phyloP scores from a whole-genome alignment of 306 rosid species.

The Cicer pinnatifidum region DNA sequence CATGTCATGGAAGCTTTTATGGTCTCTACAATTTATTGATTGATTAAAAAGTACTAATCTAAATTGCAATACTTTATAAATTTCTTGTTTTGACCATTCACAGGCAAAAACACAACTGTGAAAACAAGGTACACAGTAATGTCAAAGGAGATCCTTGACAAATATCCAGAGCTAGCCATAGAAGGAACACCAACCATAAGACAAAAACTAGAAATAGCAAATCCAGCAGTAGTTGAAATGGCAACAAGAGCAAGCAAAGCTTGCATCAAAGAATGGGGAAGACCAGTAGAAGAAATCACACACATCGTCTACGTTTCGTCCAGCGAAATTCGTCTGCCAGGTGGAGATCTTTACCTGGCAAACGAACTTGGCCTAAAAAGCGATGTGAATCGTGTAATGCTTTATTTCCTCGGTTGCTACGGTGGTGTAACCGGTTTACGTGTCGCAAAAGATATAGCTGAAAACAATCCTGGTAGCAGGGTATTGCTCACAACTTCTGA shows the following conservation, averaged over 20 bases:
- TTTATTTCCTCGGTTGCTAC: slow-evolving; percentile 88
- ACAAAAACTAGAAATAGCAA: slow-evolving; percentile 85
- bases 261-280: slow-evolving; percentile 92
- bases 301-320: slow-evolving; percentile 91
- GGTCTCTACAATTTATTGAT: neutral
- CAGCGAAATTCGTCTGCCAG: slow-evolving; percentile 84
- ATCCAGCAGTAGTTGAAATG: slow-evolving; percentile 91
- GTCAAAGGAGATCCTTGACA: slow-evolving; percentile 94
- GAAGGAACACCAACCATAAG: slow-evolving; percentile 86
- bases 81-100: slow-evolving; percentile 21
- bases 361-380: slow-evolving; percentile 68
- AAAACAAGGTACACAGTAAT: slow-evolving; percentile 96
- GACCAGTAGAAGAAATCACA: slow-evolving; percentile 74
- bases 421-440: slow-evolving; percentile 94
- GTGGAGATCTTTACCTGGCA: slow-evolving; percentile 88
- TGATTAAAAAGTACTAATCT: neutral
- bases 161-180: slow-evolving; percentile 80
- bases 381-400: slow-evolving; percentile 78
- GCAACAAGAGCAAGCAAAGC: slow-evolving; percentile 76
- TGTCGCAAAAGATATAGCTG: slow-evolving; percentile 95
- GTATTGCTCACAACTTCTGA: slow-evolving; percentile 81
- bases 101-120: slow-evolving; percentile 95
- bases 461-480: slow-evolving; percentile 88
- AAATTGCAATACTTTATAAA: neutral
- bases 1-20: too few relatives aligned